Percentiles rank a stretch among this genome's conserved stretches.
These are phyloP conservation scores for Yamadazyma scolyti DNA, from an alignment of 805 yeast genomes.

Conservation along the genomic window DNA sequence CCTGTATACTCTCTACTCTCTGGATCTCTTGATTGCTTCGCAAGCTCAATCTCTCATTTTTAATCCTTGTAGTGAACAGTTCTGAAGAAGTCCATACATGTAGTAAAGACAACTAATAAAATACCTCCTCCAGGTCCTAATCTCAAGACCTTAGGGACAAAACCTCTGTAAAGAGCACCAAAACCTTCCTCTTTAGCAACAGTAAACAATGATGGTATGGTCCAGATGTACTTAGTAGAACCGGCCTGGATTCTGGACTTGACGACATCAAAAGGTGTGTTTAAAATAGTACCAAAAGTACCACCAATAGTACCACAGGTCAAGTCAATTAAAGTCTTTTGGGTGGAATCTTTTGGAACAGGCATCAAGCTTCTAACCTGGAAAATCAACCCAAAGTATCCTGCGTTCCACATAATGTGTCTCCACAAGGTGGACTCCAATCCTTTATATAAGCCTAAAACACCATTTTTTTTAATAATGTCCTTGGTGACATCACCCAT, in stretches of 20 bases:
- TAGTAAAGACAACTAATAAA: constrained; percentile 90
- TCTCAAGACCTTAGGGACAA: constrained; percentile 94
- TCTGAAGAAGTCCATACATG: constrained; percentile 92
- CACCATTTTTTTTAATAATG: constrained; percentile 73
- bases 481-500: constrained; percentile 77
- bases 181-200: constrained; percentile 91
- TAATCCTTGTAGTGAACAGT: constrained; percentile 26
- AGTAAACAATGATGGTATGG: constrained; percentile 70
- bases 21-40: too few relatives aligned
- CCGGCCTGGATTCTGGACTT: constrained; percentile 96
- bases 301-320: constrained; percentile 96
- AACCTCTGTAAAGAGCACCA: constrained; percentile 89
- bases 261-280: constrained; percentile 97
- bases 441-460: constrained; percentile 85
- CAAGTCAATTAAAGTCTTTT: constrained; percentile 82
- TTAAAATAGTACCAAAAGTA: constrained; percentile 88
- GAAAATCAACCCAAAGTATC: constrained; percentile 93
- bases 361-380: constrained; percentile 82
- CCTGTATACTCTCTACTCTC: too few relatives aligned
- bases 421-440: constrained; percentile 97
- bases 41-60: not conserved
- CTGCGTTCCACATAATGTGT: constrained; percentile 96
- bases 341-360: constrained; percentile 61
- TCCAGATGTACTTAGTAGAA: constrained; percentile 87
- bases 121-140: constrained; percentile 99